Conservation (phyloP, 179 eudicot species). For the Gypsophila paniculata region DNA sequence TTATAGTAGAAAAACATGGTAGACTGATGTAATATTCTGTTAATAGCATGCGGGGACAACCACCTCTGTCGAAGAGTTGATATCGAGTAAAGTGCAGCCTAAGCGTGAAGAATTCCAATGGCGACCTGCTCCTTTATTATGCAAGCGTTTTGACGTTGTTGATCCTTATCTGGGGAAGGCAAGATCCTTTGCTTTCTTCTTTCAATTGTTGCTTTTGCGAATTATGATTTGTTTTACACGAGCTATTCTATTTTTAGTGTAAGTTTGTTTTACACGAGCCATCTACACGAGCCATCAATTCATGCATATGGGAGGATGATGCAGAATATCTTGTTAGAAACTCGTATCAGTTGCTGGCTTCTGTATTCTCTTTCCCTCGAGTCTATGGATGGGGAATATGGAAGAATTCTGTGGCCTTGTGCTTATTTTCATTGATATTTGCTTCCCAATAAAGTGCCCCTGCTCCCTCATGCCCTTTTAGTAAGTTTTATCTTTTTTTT, state of each 20-base stretch:
- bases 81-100: conserved; percentile 51
- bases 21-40: neutral
- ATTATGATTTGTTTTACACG: neutral
- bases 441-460: too few species aligned
- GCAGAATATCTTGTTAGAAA: neutral
- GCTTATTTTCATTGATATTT: neutral
- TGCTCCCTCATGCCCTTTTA: too few species aligned
- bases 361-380: neutral
- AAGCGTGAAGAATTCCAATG: conserved; percentile 83
- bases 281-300: too few species aligned
- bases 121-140: conserved; percentile 84
- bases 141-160: conserved; percentile 88
- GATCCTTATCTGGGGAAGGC: conserved; percentile 87
- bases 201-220: neutral
- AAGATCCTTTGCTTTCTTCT: conserved; percentile 11
- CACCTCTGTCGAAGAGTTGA: conserved; percentile 39
- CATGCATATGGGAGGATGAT: neutral
- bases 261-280: neutral
- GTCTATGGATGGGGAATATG: neutral
- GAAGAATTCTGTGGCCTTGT: neutral
- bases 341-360: neutral
- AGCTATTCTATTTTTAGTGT: neutral
- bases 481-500: neutral
- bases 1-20: neutral
- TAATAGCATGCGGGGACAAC: conserved; percentile 39